A percentile compares a stretch with the other conserved stretches of the same genome.
Conservation (phyloP, 176 grass and related monocot genomes). For the Eragrostis nindensis region DNA sequence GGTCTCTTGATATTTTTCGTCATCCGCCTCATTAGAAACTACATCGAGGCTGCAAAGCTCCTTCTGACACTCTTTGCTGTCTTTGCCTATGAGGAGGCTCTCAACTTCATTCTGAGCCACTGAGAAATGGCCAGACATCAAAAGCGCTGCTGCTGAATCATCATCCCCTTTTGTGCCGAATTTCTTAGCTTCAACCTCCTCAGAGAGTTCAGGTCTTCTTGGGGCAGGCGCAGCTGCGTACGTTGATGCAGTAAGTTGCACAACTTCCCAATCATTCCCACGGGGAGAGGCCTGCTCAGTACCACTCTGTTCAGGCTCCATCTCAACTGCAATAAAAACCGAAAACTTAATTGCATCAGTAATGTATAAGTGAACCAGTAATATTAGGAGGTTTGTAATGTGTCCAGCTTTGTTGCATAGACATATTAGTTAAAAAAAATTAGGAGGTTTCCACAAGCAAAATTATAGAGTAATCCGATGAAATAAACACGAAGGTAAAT, state of each 20-base stretch:
- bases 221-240: slow-evolving; percentile 49
- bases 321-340: slow-evolving; percentile 8
- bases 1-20: slow-evolving; percentile 23
- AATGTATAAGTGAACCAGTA: background rate
- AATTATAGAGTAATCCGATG: background rate
- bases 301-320: slow-evolving; percentile 46
- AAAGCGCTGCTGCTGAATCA: slow-evolving; percentile 52
- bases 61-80: slow-evolving; percentile 38
- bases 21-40: background rate
- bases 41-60: slow-evolving; percentile 32
- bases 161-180: slow-evolving; percentile 32
- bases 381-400: too few species aligned
- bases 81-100: slow-evolving; percentile 33
- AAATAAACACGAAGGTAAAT: background rate
- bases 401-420: background rate
- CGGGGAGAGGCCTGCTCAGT: slow-evolving; percentile 42
- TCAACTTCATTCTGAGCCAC: slow-evolving; percentile 49
- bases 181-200: slow-evolving; percentile 57
- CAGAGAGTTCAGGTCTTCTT: background rate
- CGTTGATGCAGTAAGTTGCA: slow-evolving; percentile 72
- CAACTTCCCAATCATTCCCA: slow-evolving; percentile 76
- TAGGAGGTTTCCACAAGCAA: background rate
- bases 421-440: background rate
- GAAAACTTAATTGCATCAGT: background rate
- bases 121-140: slow-evolving; percentile 79